Evolutionary conservation across 2,329 filamentous ascomycete genomes (phyloP).

Genomic region (Sporothrix inflata): DNA sequence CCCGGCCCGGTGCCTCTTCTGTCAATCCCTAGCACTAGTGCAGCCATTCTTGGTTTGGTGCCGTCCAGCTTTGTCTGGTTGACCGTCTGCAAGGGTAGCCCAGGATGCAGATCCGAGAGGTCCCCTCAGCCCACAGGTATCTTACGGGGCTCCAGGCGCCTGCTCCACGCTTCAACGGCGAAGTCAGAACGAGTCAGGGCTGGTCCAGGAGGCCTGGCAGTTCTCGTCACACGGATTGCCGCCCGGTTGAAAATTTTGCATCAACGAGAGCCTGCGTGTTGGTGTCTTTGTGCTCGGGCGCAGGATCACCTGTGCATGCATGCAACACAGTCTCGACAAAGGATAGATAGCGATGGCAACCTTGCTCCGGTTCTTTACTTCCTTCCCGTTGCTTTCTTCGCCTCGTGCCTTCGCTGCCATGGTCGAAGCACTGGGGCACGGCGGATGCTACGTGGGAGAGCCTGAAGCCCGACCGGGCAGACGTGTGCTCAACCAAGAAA

Average conservation of each 20-base stretch:
- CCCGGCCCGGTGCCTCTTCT: slow-evolving; percentile 18
- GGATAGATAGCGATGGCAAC: background rate
- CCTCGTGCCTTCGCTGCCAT: background rate
- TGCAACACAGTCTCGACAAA: background rate
- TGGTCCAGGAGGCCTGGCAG: background rate
- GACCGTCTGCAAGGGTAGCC: background rate
- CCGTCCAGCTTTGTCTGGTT: background rate
- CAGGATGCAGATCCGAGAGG: slow-evolving; percentile 14
- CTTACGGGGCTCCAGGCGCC: background rate
- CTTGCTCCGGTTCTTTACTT: background rate
- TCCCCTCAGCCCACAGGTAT: background rate
- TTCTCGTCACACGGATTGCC: background rate
- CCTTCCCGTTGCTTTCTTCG: background rate
- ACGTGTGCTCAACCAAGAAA: slow-evolving; percentile 15
- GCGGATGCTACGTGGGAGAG: slow-evolving; percentile 8
- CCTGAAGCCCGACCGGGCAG: slow-evolving; percentile 7
- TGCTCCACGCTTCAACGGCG: background rate
- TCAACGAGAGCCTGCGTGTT: background rate
- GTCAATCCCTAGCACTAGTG: slow-evolving; percentile 20
- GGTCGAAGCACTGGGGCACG: background rate
- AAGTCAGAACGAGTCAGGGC: background rate
- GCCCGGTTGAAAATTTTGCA: slow-evolving; percentile 3
- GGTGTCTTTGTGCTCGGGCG: background rate
- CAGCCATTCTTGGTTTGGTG: slow-evolving; percentile 10
- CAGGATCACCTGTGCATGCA: slow-evolving; percentile 15